phyloP scores from a whole-genome alignment of 768 basidiomycete genomes.

The Russula griseocarnosa region DNA sequence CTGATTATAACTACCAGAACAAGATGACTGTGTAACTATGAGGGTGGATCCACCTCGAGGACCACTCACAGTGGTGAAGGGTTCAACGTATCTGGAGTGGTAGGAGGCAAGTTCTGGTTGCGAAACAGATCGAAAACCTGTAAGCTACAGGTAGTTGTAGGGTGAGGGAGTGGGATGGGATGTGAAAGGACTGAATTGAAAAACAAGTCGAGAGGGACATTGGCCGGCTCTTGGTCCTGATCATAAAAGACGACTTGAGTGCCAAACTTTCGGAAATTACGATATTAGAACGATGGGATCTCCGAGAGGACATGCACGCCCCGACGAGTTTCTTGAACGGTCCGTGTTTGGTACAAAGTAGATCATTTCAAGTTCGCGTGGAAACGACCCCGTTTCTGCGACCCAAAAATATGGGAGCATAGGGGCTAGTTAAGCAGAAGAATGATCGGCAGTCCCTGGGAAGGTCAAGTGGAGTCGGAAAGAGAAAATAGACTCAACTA shows the following conservation, averaged over 20 bases:
- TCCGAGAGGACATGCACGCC: slow-evolving; percentile 12
- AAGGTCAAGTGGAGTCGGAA: slow-evolving; percentile 13
- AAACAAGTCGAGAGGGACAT: slow-evolving; percentile 5
- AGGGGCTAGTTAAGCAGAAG: neutral
- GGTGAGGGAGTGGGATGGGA: neutral
- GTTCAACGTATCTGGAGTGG: slow-evolving; percentile 19
- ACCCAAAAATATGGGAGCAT: slow-evolving; percentile 8
- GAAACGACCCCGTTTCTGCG: slow-evolving; percentile 19
- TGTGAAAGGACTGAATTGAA: neutral
- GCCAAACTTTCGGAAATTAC: slow-evolving; percentile 22
- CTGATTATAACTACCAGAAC: no score
- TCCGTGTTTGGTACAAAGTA: neutral
- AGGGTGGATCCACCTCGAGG: neutral
- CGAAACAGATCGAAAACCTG: slow-evolving; percentile 17
- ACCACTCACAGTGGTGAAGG: slow-evolving; percentile 5
- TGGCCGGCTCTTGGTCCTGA: slow-evolving; percentile 6
- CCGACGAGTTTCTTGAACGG: slow-evolving; percentile 20
- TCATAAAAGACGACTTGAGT: slow-evolving; percentile 12
- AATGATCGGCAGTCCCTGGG: slow-evolving; percentile 22
- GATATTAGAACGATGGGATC: slow-evolving; percentile 15
- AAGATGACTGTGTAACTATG: no score
- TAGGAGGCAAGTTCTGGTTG: slow-evolving; percentile 1
- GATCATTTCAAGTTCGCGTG: slow-evolving; percentile 9
- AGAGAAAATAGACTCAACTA: neutral
- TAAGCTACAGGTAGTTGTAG: slow-evolving; percentile 6